Evolutionary conservation across 2,329 filamentous ascomycete genomes (phyloP).

Genomic region (Colletotrichum sp.): DNA sequence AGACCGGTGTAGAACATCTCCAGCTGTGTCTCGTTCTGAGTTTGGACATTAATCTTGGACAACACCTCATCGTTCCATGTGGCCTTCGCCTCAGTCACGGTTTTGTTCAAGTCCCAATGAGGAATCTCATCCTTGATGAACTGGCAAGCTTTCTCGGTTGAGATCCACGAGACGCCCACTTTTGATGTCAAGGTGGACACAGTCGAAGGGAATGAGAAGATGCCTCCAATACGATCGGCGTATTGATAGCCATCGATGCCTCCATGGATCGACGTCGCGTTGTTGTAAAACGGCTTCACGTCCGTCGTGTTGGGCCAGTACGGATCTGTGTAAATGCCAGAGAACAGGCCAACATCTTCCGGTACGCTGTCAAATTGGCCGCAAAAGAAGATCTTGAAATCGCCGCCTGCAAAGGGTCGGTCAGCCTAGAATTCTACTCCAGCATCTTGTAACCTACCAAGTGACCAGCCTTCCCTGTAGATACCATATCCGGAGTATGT

Average conservation of each 20-base stretch:
- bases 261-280: slow-evolving; percentile 59
- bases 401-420: slow-evolving; percentile 30
- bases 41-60: slow-evolving; percentile 43
- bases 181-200: slow-evolving; percentile 48
- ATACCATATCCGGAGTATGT: slow-evolving; percentile 51
- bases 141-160: slow-evolving; percentile 50
- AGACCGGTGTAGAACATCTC: slow-evolving; percentile 62
- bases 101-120: slow-evolving; percentile 43
- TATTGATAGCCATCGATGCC: slow-evolving; percentile 53
- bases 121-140: slow-evolving; percentile 51
- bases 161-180: slow-evolving; percentile 56
- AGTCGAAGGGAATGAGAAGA: slow-evolving; percentile 51
- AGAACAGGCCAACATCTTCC: slow-evolving; percentile 40
- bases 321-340: slow-evolving; percentile 50
- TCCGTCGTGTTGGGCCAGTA: slow-evolving; percentile 36
- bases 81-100: slow-evolving; percentile 41
- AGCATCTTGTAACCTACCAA: too few relatives aligned
- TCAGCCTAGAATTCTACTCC: too few relatives aligned
- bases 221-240: slow-evolving; percentile 54
- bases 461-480: slow-evolving; percentile 50
- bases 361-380: slow-evolving; percentile 43
- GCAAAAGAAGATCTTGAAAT: slow-evolving; percentile 49
- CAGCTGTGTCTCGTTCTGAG: slow-evolving; percentile 51
- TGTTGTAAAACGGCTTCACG: slow-evolving; percentile 46
- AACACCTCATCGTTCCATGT: slow-evolving; percentile 53